Evolutionary conservation across 164 flowering plant species (phyloP).

Genomic region (Protea cynaroides): DNA sequence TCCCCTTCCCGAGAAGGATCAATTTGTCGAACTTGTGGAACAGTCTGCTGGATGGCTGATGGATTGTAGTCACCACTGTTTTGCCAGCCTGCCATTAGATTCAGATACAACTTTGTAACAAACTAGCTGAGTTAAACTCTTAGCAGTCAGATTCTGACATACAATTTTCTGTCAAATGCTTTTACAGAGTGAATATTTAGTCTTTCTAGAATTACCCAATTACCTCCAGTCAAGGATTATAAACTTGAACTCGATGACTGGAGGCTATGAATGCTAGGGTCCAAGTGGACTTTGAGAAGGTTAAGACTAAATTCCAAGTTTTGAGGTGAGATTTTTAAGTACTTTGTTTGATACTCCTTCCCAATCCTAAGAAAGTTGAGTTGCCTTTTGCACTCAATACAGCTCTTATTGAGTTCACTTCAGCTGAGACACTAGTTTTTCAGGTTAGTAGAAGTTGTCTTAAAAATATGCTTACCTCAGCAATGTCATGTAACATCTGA

Average conservation of each 20-base stretch:
- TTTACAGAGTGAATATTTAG: not conserved
- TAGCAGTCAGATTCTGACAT: not conserved
- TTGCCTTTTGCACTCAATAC: not conserved
- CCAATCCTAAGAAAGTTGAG: no score
- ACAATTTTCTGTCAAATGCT: not conserved
- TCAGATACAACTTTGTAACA: not conserved
- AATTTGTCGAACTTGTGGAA: no score
- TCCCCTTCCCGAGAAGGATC: no score
- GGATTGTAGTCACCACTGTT: slow-evolving; percentile 91
- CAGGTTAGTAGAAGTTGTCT: not conserved
- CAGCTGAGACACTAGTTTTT: no score
- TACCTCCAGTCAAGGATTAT: no score
- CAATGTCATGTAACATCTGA: slow-evolving; percentile 80
- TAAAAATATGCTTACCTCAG: slow-evolving; percentile 53
- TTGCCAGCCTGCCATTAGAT: slow-evolving; percentile 65
- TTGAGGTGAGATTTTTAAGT: not conserved
- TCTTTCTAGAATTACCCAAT: no score
- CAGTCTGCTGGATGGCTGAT: slow-evolving; percentile 78
- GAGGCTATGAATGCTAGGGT: no score
- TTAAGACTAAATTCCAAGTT: not conserved
- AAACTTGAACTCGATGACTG: no score
- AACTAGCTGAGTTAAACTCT: no score
- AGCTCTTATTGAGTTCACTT: no score
- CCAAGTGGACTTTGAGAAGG: not conserved
- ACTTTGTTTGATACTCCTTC: not conserved